Percentiles rank a stretch among this genome's conserved stretches.
Evolutionary conservation across 2,329 filamentous ascomycete genomes (phyloP).

Genomic region (Xylariales sp.): DNA sequence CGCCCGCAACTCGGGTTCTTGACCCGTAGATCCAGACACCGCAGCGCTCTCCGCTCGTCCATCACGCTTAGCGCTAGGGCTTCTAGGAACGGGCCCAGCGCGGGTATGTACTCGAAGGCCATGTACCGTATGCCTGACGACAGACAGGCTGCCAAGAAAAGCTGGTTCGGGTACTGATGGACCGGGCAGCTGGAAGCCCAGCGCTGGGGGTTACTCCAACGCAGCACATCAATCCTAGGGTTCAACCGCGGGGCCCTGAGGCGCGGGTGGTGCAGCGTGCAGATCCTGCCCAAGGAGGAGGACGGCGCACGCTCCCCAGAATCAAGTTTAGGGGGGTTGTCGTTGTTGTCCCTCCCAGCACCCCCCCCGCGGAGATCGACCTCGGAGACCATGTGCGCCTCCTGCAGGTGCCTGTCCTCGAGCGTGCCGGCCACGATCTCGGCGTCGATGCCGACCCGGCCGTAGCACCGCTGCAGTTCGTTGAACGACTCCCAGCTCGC

Average conservation of each 20-base stretch:
- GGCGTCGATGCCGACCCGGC: no score
- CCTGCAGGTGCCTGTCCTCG: not conserved
- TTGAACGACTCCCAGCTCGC: constrained; percentile 4
- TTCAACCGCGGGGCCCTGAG: constrained; percentile 8
- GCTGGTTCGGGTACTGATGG: constrained; percentile 6
- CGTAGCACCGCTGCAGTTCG: no score
- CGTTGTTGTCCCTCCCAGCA: no score
- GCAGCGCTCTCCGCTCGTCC: constrained; percentile 9
- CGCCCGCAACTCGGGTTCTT: constrained; percentile 6
- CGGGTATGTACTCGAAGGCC: constrained; percentile 8
- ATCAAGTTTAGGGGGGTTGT: not conserved
- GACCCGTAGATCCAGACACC: constrained; percentile 8
- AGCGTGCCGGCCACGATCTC: no score
- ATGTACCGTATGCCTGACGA: constrained; percentile 15
- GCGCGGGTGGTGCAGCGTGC: not conserved
- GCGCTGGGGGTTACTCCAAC: constrained; percentile 13
- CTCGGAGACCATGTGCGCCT: not conserved
- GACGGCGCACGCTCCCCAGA: not conserved
- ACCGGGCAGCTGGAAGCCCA: constrained; percentile 10
- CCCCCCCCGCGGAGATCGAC: not conserved
- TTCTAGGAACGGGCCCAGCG: constrained; percentile 12
- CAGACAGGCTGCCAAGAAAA: constrained; percentile 17
- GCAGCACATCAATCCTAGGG: constrained; percentile 12
- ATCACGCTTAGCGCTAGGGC: constrained; percentile 13
- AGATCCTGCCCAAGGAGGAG: no score